phyloP scores from a whole-genome alignment of 768 basidiomycete genomes.

The Agaricus subrufescens region DNA sequence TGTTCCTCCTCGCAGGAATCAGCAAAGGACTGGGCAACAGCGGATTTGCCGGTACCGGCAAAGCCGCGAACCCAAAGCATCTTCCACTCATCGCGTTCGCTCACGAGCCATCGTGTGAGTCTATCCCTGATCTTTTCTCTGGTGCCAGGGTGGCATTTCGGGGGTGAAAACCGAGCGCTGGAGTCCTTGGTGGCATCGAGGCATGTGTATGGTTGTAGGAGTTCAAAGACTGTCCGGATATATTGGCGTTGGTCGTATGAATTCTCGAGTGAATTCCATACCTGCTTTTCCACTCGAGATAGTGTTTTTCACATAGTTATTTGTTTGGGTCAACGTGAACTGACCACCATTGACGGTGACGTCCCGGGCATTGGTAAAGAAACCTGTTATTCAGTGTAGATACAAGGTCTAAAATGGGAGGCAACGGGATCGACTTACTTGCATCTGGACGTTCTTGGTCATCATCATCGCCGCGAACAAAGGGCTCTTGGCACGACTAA shows the following conservation, averaged over 20 bases:
- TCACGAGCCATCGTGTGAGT: background rate
- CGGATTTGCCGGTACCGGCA: slow-evolving; percentile 10
- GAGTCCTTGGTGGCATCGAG: background rate
- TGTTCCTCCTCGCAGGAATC: background rate
- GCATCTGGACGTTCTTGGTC: background rate
- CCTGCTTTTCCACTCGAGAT: no score
- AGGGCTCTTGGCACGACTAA: no score
- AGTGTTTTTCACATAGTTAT: no score
- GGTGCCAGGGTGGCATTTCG: background rate
- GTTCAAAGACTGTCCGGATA: background rate
- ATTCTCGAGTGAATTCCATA: no score
- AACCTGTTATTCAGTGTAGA: no score
- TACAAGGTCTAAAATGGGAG: no score
- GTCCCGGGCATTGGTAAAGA: no score
- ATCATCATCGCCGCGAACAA: no score
- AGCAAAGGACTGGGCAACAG: slow-evolving; percentile 5
- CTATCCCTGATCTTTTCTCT: background rate
- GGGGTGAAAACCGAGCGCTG: background rate
- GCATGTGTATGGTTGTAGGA: background rate
- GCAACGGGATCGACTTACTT: no score
- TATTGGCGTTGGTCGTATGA: no score
- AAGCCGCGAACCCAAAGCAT: slow-evolving; percentile 6
- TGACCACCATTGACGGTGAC: no score
- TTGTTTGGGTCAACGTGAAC: no score
- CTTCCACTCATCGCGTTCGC: background rate